Base-by-base conservation (phyloP, 805 yeast genomes). In the Yamadazyma paraphyllophila region DNA sequence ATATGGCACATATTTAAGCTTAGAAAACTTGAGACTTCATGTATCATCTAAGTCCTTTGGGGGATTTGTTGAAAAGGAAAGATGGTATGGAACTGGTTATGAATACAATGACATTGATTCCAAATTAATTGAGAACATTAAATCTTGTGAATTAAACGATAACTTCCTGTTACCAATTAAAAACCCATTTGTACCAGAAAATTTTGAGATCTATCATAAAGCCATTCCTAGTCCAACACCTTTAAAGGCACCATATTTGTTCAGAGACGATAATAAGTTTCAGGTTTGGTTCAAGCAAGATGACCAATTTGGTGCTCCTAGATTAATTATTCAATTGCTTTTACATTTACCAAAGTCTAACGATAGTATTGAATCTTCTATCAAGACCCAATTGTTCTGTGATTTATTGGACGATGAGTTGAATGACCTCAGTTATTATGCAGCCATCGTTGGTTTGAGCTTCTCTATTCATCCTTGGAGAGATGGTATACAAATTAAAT, bases 11-110 rank as follows among this genome's bases (percentile, higher is more conserved):
- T 69, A 69, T 46, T 69, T 92, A 45, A 74, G 59, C 33, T 76
- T 83, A 0, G 70, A 76, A 16, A 89, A 88, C 53, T 77, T 85
- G 54, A 75, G 88, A 49, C 69, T 80, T 4, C 66, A 74, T 36
- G 60, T 91, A 78, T 26, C 82, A 70, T 63, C 78, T 62, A 52
- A 72, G 43, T 74, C 73, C 6, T 74, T 81, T 2, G 76, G 76
- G 2, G 68, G 73, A 44, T 51, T 65, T 12, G 71, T 59, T 15
- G 50, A 64, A 11, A 71, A 57, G 16, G 99, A 92, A 61, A 74
- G 80, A 57, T 92, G 97, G 96, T 92, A 94, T 60, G 96, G 96
- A 3, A 89, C 97, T 0, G 85, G 86, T 54, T 88, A 89, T 60
- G 65, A 77, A 2, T 61, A 76, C 36, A 71, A 66, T 9, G 66